Evolutionary conservation across 768 basidiomycete species (phyloP).

Genomic region (Tremella mesenterica): DNA sequence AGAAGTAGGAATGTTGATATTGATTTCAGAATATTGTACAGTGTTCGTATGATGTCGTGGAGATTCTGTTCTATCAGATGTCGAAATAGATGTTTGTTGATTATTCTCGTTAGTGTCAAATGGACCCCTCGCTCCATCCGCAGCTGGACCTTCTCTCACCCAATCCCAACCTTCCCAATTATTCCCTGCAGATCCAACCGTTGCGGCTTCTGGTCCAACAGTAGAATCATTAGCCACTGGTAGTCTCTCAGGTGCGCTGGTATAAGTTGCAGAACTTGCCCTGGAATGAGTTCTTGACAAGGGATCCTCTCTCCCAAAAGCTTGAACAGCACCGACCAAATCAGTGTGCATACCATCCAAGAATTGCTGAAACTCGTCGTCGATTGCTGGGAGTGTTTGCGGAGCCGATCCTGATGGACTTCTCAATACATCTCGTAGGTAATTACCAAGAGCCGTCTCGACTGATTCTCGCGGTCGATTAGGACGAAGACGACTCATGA

Average conservation of each 20-base stretch:
- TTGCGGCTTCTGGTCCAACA: no score
- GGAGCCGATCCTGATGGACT: constrained; percentile 28
- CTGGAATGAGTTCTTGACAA: no score
- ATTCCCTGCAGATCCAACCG: background rate
- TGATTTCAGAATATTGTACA: no score
- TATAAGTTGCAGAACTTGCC: no score
- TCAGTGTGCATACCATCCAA: constrained; percentile 23
- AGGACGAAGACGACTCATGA: constrained; percentile 24
- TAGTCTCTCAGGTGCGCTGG: no score
- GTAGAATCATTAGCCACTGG: no score
- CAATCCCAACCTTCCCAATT: no score
- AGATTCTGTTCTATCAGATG: background rate
- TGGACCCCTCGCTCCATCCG: background rate
- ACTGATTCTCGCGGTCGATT: constrained; percentile 12
- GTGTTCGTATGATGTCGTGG: no score
- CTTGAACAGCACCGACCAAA: constrained; percentile 21
- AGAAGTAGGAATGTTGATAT: no score
- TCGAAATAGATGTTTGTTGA: background rate
- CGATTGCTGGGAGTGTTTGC: constrained; percentile 16
- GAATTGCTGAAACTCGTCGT: constrained; percentile 24
- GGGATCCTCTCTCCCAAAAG: no score
- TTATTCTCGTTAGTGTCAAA: background rate
- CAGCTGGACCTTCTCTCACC: background rate
- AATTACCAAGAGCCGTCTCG: constrained; percentile 48
- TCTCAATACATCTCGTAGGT: constrained; percentile 40